These are phyloP conservation scores for Blastocystis sp. DNA, from an alignment of 352 stramenopile genomes.

Conservation along the genomic window DNA sequence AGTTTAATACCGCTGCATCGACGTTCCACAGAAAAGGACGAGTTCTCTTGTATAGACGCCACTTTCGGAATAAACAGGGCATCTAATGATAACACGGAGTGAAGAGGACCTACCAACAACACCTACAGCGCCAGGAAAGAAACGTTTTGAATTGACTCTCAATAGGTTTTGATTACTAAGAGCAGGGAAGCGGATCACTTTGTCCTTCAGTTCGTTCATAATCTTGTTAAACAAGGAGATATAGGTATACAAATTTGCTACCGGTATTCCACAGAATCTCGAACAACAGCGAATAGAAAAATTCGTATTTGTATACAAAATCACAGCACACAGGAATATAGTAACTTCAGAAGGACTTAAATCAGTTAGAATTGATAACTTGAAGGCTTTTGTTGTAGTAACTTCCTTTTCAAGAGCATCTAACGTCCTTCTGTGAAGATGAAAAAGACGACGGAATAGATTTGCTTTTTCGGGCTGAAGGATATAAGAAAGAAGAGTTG, in stretches of 20 bases:
- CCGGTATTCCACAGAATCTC: not conserved
- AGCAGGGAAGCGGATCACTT: slow-evolving; percentile 38
- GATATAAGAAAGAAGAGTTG: slow-evolving; percentile 14
- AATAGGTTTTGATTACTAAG: slow-evolving; percentile 43
- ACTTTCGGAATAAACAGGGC: slow-evolving; percentile 37
- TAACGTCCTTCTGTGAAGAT: slow-evolving; percentile 41
- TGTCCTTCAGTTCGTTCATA: slow-evolving; percentile 56
- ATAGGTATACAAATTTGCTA: not conserved
- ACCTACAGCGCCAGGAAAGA: slow-evolving; percentile 48
- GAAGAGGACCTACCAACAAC: slow-evolving; percentile 17
- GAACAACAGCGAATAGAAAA: slow-evolving; percentile 16
- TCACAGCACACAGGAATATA: not conserved
- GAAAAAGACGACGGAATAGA: slow-evolving; percentile 52
- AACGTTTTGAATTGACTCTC: slow-evolving; percentile 32
- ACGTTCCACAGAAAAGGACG: not conserved
- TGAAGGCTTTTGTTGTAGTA: slow-evolving; percentile 7
- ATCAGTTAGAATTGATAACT: not conserved
- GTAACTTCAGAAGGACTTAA: not conserved
- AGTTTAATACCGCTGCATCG: not conserved
- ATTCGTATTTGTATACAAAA: slow-evolving; percentile 37
- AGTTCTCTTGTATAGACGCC: not conserved
- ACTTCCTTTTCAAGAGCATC: not conserved
- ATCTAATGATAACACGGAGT: slow-evolving; percentile 1
- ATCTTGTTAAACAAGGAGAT: slow-evolving; percentile 61
- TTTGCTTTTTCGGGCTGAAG: not conserved